Base-by-base conservation (phyloP, 2,329 filamentous ascomycete species). In the Trichoderma citrinoviride region DNA sequence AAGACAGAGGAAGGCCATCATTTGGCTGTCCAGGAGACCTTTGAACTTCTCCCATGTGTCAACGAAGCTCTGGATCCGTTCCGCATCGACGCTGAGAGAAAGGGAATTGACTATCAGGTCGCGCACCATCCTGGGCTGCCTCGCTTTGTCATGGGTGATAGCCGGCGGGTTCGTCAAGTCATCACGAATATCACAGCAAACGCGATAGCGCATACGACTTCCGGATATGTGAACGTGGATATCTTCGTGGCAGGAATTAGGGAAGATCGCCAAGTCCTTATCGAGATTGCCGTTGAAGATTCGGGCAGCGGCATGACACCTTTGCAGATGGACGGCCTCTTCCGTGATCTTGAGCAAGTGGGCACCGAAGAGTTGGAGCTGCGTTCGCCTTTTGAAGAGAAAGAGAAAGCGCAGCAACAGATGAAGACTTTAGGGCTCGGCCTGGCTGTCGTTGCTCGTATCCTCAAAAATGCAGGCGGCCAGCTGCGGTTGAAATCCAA, bases 381-480 rank as follows among this genome's bases (percentile, higher is more conserved):
- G 23, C 71, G 41, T 41, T 60, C 65, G 19, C 53, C 46, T 33
- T 61, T 40, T 0, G 70, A 73, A 53, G n/a, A 76, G 46, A 65
- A 73, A 19, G 72, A 75, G 3, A 72, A 75, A 60, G 64, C 74
- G 15, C 33, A 12, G 33, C 67, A 66, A 46, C 69, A 78, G 21
- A 67, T 74, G 19, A 77, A 79, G 55, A 87, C 87, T 0, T 77
- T 96, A 1, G 93, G 93, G 0, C 83, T 97, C 10, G 93, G 93
- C 0, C 82, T 97, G n/a, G 93, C 93, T 0, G 83, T 96, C 14
- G 93, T 96, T n/a, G 90, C 91, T 17, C 86, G 93, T 43, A 91
- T 92, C 41, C 83, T 97, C 37, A 86, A 88, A n/a, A 96, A 93
- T 72, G 95, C 96, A 91, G 89, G 94, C 65, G 93, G 93, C 0